Conservation (phyloP, 2,329 filamentous ascomycete species). For the Westerdykella sp. region DNA sequence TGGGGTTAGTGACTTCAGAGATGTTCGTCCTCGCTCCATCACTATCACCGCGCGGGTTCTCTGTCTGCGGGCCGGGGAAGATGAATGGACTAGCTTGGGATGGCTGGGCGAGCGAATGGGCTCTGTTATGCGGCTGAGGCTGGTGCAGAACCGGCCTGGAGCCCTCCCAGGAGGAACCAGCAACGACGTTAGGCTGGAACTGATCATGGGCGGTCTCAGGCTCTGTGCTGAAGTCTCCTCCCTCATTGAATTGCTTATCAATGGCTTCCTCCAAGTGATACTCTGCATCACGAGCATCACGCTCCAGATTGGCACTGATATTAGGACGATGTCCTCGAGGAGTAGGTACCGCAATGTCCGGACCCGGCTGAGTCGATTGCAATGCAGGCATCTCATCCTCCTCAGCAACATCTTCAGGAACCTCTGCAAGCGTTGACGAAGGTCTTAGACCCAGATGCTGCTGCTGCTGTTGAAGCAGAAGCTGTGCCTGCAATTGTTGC, state of each 20-base stretch:
- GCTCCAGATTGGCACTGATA: slow-evolving; percentile 70
- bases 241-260: slow-evolving; percentile 70
- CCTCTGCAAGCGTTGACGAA: slow-evolving; percentile 55
- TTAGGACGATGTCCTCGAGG: slow-evolving; percentile 63
- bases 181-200: slow-evolving; percentile 21
- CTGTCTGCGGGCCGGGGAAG: slow-evolving; percentile 20
- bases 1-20: slow-evolving; percentile 36
- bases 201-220: slow-evolving; percentile 22
- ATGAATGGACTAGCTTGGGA: slow-evolving; percentile 39
- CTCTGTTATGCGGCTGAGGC: slow-evolving; percentile 66
- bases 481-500: slow-evolving; percentile 47
- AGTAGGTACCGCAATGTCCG: slow-evolving; percentile 55
- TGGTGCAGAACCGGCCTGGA: slow-evolving; percentile 54
- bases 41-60: slow-evolving; percentile 33
- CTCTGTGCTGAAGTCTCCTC: slow-evolving; percentile 60
- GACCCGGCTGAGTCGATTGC: slow-evolving; percentile 36
- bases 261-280: slow-evolving; percentile 78
- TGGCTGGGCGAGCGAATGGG: slow-evolving; percentile 63
- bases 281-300: slow-evolving; percentile 78
- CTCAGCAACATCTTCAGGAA: slow-evolving; percentile 69
- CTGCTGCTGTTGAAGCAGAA: slow-evolving; percentile 44
- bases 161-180: slow-evolving; percentile 29
- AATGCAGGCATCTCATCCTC: slow-evolving; percentile 34
- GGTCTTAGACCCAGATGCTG: slow-evolving; percentile 43
- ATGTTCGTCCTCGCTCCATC: slow-evolving; percentile 38